Evolutionary conservation across 352 stramenopile genomes (phyloP), one percentile per base, ranked within the genome.

Genomic region (Phytophthora idaei): DNA sequence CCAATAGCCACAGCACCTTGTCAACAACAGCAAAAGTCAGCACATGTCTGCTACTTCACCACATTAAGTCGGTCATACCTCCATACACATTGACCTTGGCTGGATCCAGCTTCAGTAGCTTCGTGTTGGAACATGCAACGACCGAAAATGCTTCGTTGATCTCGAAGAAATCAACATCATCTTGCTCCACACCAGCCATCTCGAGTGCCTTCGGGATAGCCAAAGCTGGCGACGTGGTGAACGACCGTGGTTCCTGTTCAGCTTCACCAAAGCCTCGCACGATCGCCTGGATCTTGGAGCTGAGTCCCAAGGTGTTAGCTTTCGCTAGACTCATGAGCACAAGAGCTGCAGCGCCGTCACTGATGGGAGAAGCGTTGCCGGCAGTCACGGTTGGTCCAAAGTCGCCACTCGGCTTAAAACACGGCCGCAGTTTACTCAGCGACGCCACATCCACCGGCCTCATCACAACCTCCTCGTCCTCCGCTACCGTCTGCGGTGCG

Each of bases 71-170:
- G 47, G 14, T 67, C 67, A 31, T 90, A 64, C 96, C 97, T 54
- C 97, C 97, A 70, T 98, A 97, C 2, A 98, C 92, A 78, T 99
- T 99, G 10, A 99, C 92, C 57, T 80, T 87, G 32, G 70, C 69
- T 21, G 72, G 69, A 74, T 98, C 89, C 5, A 99, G 68, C 31
- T 86, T 81, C 50, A 99, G 46, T 9, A 98, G 63, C 73, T 97
- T 74, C 55, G 87, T 92, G 79, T 98, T 99, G 2, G 88, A 93
- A 17, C 98, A 82, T 0, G 93, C 80, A 7, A 99, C 97, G 14
- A 99, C 95, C 2, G 93, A 85, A 74, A 99, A 99, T 21, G 97
- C 97, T 69, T 99, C 97, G 72, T 99, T 99, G 64, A 99, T 98
- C 81, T 99, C 97, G 72, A 97, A 94, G 74, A 91, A 98, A 42